Base-by-base conservation (phyloP, 2,329 filamentous ascomycete genomes). In the Colletotrichum shisoi region DNA sequence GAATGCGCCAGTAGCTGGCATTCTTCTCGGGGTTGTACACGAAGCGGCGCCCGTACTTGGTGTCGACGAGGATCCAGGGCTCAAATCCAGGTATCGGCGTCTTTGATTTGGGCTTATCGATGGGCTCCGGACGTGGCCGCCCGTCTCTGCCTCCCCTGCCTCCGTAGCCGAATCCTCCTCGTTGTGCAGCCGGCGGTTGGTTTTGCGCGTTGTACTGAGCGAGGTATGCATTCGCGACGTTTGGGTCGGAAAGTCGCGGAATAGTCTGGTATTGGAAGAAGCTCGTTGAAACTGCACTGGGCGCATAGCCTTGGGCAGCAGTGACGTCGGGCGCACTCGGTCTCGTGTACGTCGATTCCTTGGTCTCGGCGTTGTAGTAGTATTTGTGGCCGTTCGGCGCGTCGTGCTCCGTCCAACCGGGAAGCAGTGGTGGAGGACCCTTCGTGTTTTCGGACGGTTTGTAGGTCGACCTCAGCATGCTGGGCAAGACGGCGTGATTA, bases 1-100 rank as follows among this genome's bases (percentile, higher is more conserved):
- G 95, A 73, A 97, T 95, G 73, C 93, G 93, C 95, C 96, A 99
- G 77, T 93, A 93, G 77, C 94, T 98, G 71, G 93, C 85, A 44
- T 94, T 91, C 71, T 94, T 97, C 61, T 86, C 85, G 0, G 89
- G 87, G 72, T 99, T 97, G 80, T 96, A 92, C 2, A 94, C 93
- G 74, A 99, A 99, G 59, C 94, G 87, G 64, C 95, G 85, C 24
- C 92, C 92, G 69, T 94, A 88, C 75, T 93, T 97, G 0, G 95
- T 99, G 75, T 91, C 92, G n/a, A 99, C 92, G 3, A 99, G 82
- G 0, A 96, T 79, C 95, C 95, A 99, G 17, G 93, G 91, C 72
- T 91, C 89, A 72, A 88, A 91, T 2, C 90, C 90, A 0, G 93
- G 93, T 52, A 99, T 95, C 6, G 84, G 75, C 63, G 91, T 86